These are phyloP conservation scores for Helianthus annuus DNA, from an alignment of 129 eudicot species.

Conservation along the genomic window DNA sequence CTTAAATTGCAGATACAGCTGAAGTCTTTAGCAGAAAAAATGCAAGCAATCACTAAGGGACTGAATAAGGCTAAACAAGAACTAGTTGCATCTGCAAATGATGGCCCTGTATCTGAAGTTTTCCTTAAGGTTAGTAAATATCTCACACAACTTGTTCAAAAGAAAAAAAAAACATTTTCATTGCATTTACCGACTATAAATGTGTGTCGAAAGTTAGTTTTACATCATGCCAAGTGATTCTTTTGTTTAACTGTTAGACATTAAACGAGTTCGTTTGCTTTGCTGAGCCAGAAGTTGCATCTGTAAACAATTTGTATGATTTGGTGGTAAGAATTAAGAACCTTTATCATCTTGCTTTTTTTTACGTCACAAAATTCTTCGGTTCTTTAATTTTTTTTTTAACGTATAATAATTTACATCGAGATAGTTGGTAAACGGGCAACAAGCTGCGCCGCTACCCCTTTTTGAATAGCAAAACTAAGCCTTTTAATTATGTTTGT, in stretches of 20 bases:
- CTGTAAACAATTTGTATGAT: conserved; percentile 69
- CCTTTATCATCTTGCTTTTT: conserved; percentile 12
- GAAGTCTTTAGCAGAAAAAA: conserved; percentile 96
- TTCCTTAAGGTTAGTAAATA: conserved; percentile 59
- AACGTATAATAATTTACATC: too few relatives aligned
- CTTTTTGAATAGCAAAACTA: too few relatives aligned
- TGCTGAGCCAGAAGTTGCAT: conserved; percentile 79
- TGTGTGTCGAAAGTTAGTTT: not conserved
- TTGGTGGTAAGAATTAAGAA: conserved; percentile 61
- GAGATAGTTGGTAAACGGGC: too few relatives aligned
- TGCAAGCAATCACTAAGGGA: conserved; percentile 97
- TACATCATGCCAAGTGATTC: conserved; percentile 5
- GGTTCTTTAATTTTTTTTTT: not conserved
- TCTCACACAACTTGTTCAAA: conserved; percentile 8
- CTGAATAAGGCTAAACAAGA: conserved; percentile 90
- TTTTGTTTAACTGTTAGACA: conserved; percentile 47
- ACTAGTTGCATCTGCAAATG: conserved; percentile 76
- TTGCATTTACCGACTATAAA: not conserved
- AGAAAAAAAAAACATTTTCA: not conserved
- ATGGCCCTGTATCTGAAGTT: conserved; percentile 92
- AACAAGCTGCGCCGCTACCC: too few relatives aligned
- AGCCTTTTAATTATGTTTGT: too few relatives aligned
- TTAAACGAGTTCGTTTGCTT: conserved; percentile 61
- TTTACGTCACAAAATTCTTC: not conserved
- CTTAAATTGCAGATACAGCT: conserved; percentile 73